These are phyloP conservation scores for Platanthera guangdongensis DNA, from an alignment of 106 monocot species.

Conservation along the genomic window DNA sequence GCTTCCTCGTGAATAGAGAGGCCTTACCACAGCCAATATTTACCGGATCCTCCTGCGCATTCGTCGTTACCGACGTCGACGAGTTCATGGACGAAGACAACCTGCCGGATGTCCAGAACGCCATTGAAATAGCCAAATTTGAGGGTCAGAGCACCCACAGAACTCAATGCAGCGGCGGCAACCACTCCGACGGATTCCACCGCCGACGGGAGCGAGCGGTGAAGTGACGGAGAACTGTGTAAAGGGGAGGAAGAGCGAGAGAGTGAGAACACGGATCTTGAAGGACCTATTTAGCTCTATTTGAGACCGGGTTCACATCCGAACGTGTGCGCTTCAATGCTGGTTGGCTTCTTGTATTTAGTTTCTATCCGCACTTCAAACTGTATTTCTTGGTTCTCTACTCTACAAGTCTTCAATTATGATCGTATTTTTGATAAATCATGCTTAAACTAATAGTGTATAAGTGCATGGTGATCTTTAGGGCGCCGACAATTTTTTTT, in stretches of 20 bases:
- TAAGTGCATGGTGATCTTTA: too few species aligned
- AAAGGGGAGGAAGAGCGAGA: not conserved
- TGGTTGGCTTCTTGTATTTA: not conserved
- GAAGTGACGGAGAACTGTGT: not conserved
- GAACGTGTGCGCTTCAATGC: not conserved
- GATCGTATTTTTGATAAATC: too few species aligned
- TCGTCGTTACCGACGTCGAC: not conserved
- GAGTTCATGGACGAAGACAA: not conserved
- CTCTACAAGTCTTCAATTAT: too few species aligned
- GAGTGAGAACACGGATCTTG: not conserved
- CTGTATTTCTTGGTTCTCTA: too few species aligned
- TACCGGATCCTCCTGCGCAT: not conserved
- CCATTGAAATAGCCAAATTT: not conserved
- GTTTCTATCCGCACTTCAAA: too few species aligned
- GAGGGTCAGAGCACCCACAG: not conserved
- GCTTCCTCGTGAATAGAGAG: not conserved
- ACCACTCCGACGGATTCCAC: not conserved
- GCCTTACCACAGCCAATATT: not conserved
- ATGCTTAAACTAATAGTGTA: too few species aligned
- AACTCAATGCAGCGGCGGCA: not conserved
- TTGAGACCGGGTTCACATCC: not conserved
- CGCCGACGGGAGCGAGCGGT: not conserved
- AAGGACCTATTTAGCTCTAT: not conserved
- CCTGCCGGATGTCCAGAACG: not conserved
- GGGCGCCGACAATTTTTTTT: too few species aligned